Percentiles rank a stretch among this genome's conserved stretches.
These are phyloP conservation scores for Curvularia sp. DNA, from an alignment of 2,329 filamentous ascomycete species.

Conservation along the genomic window DNA sequence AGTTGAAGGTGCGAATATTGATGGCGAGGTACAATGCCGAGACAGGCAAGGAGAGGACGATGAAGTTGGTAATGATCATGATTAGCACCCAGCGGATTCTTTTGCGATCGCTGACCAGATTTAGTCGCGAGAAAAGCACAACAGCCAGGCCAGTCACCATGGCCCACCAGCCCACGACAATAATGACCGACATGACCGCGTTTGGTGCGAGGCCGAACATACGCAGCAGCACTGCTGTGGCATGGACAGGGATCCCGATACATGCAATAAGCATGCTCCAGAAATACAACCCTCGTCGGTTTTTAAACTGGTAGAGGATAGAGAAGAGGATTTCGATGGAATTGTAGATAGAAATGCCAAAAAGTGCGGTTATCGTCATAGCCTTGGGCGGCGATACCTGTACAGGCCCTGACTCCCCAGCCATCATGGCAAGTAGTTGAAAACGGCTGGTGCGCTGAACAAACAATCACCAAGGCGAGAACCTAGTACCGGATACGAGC, in stretches of 20 bases:
- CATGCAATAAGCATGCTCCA: constrained; percentile 1
- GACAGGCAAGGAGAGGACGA: constrained; percentile 56
- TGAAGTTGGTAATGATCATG: constrained; percentile 58
- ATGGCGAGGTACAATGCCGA: constrained; percentile 61
- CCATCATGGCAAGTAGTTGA: background rate
- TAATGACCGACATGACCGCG: background rate
- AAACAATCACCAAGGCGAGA: background rate
- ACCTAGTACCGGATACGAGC: background rate
- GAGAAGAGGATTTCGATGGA: background rate
- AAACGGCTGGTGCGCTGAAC: background rate
- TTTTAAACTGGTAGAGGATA: background rate
- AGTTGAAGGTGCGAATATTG: constrained; percentile 36
- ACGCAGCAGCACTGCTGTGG: background rate
- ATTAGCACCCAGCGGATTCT: constrained; percentile 52
- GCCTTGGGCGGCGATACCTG: background rate
- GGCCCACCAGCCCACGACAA: background rate
- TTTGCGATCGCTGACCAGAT: constrained; percentile 23
- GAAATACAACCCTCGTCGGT: background rate
- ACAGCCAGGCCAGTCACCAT: constrained; percentile 68
- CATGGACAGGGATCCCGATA: background rate
- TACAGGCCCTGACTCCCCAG: background rate
- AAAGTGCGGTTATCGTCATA: background rate
- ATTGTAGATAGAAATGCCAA: background rate
- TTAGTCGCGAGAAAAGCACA: constrained; percentile 64
- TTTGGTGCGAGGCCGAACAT: background rate